Conservation (phyloP, 768 basidiomycete genomes). For the Boletus insuetus region DNA sequence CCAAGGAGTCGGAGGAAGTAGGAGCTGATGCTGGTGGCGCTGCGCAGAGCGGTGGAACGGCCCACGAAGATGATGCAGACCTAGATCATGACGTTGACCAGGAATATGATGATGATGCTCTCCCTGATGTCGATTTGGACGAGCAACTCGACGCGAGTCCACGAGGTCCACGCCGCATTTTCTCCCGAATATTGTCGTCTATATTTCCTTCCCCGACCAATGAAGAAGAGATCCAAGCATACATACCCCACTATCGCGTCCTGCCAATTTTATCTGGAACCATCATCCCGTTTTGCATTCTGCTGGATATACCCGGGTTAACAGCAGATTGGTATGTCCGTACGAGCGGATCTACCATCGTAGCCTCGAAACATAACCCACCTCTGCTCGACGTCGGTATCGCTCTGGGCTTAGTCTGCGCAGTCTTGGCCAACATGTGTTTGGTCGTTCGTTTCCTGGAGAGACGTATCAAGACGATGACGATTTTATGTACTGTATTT, state of each 20-base stretch:
- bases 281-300: constrained; percentile 70
- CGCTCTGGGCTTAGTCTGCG: constrained; percentile 65
- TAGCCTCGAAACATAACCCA: constrained; percentile 54
- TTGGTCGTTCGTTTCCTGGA: constrained; percentile 74
- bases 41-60: neutral
- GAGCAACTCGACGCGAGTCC: neutral
- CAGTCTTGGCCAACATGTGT: constrained; percentile 62
- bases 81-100: constrained; percentile 10
- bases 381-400: constrained; percentile 58
- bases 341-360: constrained; percentile 37
- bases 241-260: constrained; percentile 57
- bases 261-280: constrained; percentile 67
- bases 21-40: neutral
- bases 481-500: constrained; percentile 59
- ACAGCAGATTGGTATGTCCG: constrained; percentile 74
- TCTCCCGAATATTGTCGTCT: constrained; percentile 5
- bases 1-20: neutral
- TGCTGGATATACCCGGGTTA: constrained; percentile 80
- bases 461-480: constrained; percentile 57
- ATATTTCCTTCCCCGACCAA: constrained; percentile 17
- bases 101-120: neutral
- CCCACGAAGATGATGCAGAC: neutral
- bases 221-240: constrained; percentile 31
- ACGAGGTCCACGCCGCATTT: neutral
- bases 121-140: neutral